A percentile compares a stretch with the other conserved stretches of the same genome.
These are phyloP conservation scores for Microglena sp. DNA, from an alignment of 139 green algal species.

Conservation along the genomic window DNA sequence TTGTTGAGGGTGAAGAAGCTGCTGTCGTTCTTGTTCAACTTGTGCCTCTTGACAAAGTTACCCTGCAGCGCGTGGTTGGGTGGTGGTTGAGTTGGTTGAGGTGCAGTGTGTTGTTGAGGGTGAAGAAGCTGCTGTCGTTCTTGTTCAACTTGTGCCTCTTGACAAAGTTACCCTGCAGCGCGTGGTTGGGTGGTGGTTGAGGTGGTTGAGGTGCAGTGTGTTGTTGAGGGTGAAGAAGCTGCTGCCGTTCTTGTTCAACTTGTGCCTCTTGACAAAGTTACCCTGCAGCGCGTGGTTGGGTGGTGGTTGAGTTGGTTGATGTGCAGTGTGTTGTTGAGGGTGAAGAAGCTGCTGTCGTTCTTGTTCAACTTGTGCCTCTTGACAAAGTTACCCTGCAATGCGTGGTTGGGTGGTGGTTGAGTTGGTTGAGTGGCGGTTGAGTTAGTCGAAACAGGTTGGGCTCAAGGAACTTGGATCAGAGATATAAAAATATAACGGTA, in stretches of 20 bases:
- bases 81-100: no score
- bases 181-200: not conserved
- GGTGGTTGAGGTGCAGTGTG: no score
- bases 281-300: constrained; percentile 45
- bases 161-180: constrained; percentile 69
- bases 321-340: not conserved
- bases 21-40: constrained; percentile 42
- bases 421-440: not conserved
- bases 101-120: constrained; percentile 38
- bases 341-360: constrained; percentile 16
- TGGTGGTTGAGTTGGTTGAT: not conserved
- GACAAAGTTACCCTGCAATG: constrained; percentile 64
- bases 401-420: not conserved
- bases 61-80: constrained; percentile 45
- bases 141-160: constrained; percentile 64
- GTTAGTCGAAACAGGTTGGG: no score
- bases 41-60: constrained; percentile 71
- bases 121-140: constrained; percentile 32
- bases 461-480: no score
- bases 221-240: constrained; percentile 20
- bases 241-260: constrained; percentile 45
- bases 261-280: constrained; percentile 74
- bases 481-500: no score
- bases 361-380: constrained; percentile 58
- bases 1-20: constrained; percentile 37